Conservation (phyloP, 352 stramenopile genomes). For the Globisporangium heterothallicum region DNA sequence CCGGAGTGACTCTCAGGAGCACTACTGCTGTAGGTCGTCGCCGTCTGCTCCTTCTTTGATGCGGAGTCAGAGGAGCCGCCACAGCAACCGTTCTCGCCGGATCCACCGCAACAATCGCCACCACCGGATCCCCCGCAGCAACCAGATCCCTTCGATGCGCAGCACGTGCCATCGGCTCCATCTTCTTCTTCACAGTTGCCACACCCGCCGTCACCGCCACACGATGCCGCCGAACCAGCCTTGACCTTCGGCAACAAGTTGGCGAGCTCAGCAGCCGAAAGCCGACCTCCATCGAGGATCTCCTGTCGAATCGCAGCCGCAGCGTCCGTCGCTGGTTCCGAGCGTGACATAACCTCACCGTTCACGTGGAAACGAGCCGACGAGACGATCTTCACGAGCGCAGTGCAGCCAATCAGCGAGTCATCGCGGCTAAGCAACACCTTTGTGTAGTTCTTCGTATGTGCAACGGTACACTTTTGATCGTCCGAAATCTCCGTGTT, state of each 20-base stretch:
- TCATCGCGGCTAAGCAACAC: conserved; percentile 79
- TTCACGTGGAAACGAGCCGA: conserved; percentile 74
- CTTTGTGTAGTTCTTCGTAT: conserved; percentile 93
- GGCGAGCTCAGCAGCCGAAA: conserved; percentile 22
- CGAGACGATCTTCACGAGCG: conserved; percentile 48
- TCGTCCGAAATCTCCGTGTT: conserved; percentile 84
- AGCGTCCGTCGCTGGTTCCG: conserved; percentile 42
- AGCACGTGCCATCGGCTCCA: conserved; percentile 26
- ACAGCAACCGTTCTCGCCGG: conserved; percentile 14
- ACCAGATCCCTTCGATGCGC: conserved; percentile 22
- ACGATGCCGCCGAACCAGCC: conserved; percentile 18
- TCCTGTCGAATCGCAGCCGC: conserved; percentile 46
- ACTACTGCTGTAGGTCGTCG: conserved; percentile 8
- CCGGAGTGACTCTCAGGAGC: background rate
- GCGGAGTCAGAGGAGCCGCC: conserved; percentile 5
- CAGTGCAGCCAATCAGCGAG: conserved; percentile 65
- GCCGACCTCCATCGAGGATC: conserved; percentile 33
- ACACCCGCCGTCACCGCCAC: conserved; percentile 22
- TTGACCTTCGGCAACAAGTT: conserved; percentile 28
- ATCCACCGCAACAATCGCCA: conserved; percentile 15
- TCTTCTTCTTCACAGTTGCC: conserved; percentile 13
- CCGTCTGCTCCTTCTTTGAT: conserved; percentile 19
- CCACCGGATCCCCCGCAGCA: conserved; percentile 11
- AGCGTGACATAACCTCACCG: conserved; percentile 49
- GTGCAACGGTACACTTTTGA: conserved; percentile 70